phyloP scores from a whole-genome alignment of 352 stramenopile genomes.

The Phytophthora idaei region DNA sequence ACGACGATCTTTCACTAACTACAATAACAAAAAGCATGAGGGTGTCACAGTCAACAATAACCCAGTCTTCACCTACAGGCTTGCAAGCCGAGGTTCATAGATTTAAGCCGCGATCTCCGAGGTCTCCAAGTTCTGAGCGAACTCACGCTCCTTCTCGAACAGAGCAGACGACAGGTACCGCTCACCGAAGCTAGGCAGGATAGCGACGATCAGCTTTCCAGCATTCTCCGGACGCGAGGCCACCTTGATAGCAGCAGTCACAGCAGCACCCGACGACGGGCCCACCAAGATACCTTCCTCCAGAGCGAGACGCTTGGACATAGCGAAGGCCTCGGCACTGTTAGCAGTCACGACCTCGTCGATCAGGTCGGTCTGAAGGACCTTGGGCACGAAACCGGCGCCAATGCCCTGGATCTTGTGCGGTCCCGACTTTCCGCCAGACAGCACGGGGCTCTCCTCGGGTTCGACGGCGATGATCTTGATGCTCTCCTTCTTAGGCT shows the following conservation, averaged over 20 bases:
- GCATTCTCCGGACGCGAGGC: constrained; percentile 80
- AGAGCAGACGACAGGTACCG: constrained; percentile 83
- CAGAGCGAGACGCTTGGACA: constrained; percentile 85
- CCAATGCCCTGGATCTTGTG: constrained; percentile 91
- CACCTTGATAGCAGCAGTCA: constrained; percentile 84
- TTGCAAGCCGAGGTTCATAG: constrained; percentile 5
- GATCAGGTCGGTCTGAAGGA: constrained; percentile 83
- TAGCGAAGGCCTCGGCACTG: constrained; percentile 82
- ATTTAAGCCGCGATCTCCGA: constrained; percentile 43
- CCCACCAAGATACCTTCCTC: constrained; percentile 89
- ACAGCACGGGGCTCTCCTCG: constrained; percentile 85
- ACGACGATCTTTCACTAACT: too few species aligned
- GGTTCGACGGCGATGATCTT: constrained; percentile 87
- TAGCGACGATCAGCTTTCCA: constrained; percentile 90
- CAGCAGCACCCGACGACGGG: constrained; percentile 86
- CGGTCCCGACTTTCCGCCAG: constrained; percentile 73
- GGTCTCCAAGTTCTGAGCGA: constrained; percentile 67
- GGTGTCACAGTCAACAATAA: too few species aligned
- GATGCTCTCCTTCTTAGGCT: constrained; percentile 84
- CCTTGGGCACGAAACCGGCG: constrained; percentile 81
- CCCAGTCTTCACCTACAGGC: too few species aligned
- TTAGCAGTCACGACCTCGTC: constrained; percentile 90
- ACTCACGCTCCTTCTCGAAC: constrained; percentile 83
- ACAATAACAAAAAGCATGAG: too few species aligned
- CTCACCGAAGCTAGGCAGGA: constrained; percentile 92